phyloP scores from a whole-genome alignment of 2,329 filamentous ascomycete species.

The Davidsoniella eucalypti region DNA sequence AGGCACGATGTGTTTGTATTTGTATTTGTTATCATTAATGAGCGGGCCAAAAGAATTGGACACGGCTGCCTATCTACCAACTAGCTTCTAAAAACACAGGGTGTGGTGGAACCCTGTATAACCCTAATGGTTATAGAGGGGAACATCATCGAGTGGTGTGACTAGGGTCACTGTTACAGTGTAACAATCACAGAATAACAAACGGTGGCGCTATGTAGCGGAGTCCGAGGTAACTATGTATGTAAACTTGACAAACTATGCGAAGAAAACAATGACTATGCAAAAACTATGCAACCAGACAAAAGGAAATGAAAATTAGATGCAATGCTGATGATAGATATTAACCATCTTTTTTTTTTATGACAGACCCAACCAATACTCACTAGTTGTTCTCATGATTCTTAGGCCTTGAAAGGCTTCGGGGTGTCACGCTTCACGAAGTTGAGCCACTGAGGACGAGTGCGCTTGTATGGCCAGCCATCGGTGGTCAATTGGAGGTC shows the following conservation, averaged over 20 bases:
- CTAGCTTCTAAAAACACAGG: no score
- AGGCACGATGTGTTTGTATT: no score
- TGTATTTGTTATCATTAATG: no score
- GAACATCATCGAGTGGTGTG: no score
- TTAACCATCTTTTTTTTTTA: not conserved
- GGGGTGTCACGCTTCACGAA: conserved; percentile 32
- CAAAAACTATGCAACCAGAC: not conserved
- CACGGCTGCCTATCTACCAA: no score
- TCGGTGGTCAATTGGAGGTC: conserved; percentile 31
- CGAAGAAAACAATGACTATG: not conserved
- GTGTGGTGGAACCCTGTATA: no score
- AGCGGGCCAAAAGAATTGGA: no score
- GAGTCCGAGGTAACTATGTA: no score
- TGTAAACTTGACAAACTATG: not conserved
- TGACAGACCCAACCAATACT: not conserved
- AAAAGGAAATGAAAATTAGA: conserved; percentile 4
- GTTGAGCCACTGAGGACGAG: conserved; percentile 34
- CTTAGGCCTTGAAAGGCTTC: conserved; percentile 17
- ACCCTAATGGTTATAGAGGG: no score
- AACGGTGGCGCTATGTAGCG: no score
- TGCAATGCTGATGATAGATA: not conserved
- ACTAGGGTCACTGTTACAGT: no score
- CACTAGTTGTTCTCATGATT: not conserved
- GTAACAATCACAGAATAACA: no score
- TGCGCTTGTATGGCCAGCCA: conserved; percentile 28